phyloP scores from a whole-genome alignment of 1,139 yeast genomes.

The Blastobotrys malaysiensis region DNA sequence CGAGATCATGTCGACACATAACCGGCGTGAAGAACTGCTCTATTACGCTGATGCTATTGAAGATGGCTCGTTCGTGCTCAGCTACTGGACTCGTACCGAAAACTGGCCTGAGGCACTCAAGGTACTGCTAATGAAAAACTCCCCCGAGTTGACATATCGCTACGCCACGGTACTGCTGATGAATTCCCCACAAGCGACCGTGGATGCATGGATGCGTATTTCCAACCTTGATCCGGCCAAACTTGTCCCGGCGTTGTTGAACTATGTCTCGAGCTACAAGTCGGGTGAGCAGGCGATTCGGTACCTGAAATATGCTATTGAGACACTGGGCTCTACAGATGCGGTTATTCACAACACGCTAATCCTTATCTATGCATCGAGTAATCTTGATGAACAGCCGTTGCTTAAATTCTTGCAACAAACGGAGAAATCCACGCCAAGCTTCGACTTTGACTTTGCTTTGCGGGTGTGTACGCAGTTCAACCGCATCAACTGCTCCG shows the following conservation, averaged over 20 bases:
- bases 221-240: constrained; percentile 49
- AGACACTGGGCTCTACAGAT: constrained; percentile 45
- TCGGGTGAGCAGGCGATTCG: constrained; percentile 55
- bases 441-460: constrained; percentile 61
- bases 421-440: constrained; percentile 24
- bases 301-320: constrained; percentile 57
- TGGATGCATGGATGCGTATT: constrained; percentile 72
- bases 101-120: constrained; percentile 72
- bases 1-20: constrained; percentile 64
- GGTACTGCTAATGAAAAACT: constrained; percentile 48
- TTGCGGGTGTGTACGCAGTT: constrained; percentile 65
- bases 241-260: constrained; percentile 69
- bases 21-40: constrained; percentile 57
- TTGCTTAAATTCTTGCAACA: constrained; percentile 46
- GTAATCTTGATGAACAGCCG: constrained; percentile 42
- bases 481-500: constrained; percentile 57
- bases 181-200: constrained; percentile 64
- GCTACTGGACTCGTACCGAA: constrained; percentile 60
- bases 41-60: constrained; percentile 62
- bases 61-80: constrained; percentile 65
- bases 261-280: constrained; percentile 49
- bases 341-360: constrained; percentile 64
- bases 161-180: constrained; percentile 63
- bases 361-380: constrained; percentile 64
- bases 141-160: constrained; percentile 51